phyloP scores from a whole-genome alignment of 2,329 filamentous ascomycete species.

The Ophiocordyceps sinensis region DNA sequence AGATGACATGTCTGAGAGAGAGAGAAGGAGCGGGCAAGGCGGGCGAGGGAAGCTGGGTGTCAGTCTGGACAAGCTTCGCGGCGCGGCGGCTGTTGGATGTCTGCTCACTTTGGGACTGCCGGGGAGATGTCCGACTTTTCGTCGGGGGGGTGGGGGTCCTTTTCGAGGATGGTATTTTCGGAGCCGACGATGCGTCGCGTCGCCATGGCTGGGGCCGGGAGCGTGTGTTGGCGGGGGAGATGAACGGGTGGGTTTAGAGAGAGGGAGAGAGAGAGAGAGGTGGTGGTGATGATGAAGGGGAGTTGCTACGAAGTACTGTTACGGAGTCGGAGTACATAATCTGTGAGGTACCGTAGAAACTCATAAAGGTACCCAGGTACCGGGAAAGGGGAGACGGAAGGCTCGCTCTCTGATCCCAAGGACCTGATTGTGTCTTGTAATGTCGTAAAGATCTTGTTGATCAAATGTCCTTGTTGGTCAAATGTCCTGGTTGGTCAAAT shows the following conservation, averaged over 20 bases:
- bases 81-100: neutral
- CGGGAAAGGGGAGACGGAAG: no score
- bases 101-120: constrained; percentile 62
- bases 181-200: constrained; percentile 50
- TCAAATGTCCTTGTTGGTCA: no score
- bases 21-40: neutral
- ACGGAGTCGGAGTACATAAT: no score
- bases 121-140: constrained; percentile 62
- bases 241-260: no score
- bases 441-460: no score
- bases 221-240: neutral
- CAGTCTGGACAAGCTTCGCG: no score
- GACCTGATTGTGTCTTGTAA: no score
- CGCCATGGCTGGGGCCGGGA: constrained; percentile 38
- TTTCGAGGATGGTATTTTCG: constrained; percentile 53
- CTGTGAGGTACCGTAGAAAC: no score
- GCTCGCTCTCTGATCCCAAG: no score
- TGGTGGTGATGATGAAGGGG: no score
- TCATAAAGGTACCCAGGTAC: no score
- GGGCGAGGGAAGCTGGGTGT: neutral
- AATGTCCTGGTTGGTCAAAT: neutral
- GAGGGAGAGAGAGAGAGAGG: neutral
- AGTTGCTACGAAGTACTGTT: no score
- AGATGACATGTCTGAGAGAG: constrained; percentile 55
- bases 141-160: constrained; percentile 33